phyloP scores from a whole-genome alignment of 2,329 filamentous ascomycete species.

The Aulographum hederae region DNA sequence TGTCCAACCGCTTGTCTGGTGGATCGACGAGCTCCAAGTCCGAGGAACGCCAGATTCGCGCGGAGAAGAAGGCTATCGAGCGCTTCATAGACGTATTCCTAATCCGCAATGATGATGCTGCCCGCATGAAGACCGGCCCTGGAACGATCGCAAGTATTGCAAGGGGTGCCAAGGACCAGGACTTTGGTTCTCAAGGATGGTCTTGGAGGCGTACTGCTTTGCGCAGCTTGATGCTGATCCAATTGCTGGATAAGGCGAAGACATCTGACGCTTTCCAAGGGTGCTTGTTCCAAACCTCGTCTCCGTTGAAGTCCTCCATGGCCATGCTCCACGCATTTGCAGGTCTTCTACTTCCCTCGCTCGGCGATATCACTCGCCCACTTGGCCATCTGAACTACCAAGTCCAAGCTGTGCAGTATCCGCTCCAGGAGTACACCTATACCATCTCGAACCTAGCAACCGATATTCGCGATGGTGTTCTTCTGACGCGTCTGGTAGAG shows the following conservation, averaged over 20 bases:
- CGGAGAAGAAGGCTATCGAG: constrained; percentile 25
- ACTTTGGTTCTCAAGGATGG: constrained; percentile 25
- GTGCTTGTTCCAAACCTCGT: constrained; percentile 33
- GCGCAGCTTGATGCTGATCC: constrained; percentile 40
- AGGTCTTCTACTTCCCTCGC: constrained; percentile 36
- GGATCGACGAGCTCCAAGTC: not conserved
- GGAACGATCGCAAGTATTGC: constrained; percentile 21
- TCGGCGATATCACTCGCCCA: constrained; percentile 36
- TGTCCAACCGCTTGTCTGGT: constrained; percentile 6
- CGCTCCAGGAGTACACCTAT: constrained; percentile 40
- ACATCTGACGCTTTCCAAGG: constrained; percentile 15
- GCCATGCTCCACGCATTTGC: constrained; percentile 33
- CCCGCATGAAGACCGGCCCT: constrained; percentile 16
- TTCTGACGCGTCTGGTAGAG: constrained; percentile 41
- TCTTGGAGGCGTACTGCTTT: constrained; percentile 37
- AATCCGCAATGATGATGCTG: constrained; percentile 38
- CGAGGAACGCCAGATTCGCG: constrained; percentile 12
- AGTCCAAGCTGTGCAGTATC: constrained; percentile 34
- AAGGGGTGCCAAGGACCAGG: constrained; percentile 13
- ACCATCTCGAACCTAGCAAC: constrained; percentile 40
- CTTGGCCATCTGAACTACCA: constrained; percentile 38
- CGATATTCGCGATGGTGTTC: constrained; percentile 42
- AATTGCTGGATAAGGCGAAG: constrained; percentile 39
- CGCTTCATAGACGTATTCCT: constrained; percentile 38
- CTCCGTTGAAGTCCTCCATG: constrained; percentile 36